Conservation (phyloP, 2,329 filamentous ascomycete species). For the Herpotrichia juniperi region DNA sequence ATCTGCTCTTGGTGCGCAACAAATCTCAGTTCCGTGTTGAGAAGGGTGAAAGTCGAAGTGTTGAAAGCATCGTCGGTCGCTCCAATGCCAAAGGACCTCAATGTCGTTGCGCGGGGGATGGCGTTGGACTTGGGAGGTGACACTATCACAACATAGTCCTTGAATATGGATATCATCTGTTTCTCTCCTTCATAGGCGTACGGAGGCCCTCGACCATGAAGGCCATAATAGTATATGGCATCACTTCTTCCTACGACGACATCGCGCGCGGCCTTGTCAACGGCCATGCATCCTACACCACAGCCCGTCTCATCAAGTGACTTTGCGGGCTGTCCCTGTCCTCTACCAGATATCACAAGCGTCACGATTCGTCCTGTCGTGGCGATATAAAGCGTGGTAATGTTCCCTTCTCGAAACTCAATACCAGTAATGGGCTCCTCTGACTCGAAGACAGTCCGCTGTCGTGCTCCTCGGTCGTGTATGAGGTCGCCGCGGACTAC, state of each 20-base stretch:
- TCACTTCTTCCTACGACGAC: conserved; percentile 93
- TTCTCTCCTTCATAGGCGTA: conserved; percentile 93
- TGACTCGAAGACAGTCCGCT: conserved; percentile 93
- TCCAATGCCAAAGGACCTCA: conserved; percentile 75
- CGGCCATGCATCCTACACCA: conserved; percentile 91
- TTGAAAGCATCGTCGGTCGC: conserved; percentile 81
- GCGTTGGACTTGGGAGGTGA: conserved; percentile 72
- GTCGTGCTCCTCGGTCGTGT: conserved; percentile 91
- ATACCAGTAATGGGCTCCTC: conserved; percentile 96
- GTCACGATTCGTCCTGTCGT: conserved; percentile 89
- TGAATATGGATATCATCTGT: conserved; percentile 77
- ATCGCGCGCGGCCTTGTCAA: conserved; percentile 79
- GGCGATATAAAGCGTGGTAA: conserved; percentile 86
- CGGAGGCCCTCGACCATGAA: conserved; percentile 83
- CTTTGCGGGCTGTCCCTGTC: conserved; percentile 86
- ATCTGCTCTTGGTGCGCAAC: conserved; percentile 88
- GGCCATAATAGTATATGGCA: conserved; percentile 91
- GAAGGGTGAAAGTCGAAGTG: conserved; percentile 83
- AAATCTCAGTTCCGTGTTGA: conserved; percentile 91
- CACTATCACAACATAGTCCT: conserved; percentile 85
- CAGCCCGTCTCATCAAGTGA: conserved; percentile 90
- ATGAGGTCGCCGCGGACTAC: conserved; percentile 93
- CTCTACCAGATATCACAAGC: conserved; percentile 83
- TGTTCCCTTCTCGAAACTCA: conserved; percentile 69
- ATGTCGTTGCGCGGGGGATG: conserved; percentile 62